Percentiles rank a stretch among this genome's conserved stretches.
phyloP scores from a whole-genome alignment of 345 rosid species.

The Microcos paniculata region DNA sequence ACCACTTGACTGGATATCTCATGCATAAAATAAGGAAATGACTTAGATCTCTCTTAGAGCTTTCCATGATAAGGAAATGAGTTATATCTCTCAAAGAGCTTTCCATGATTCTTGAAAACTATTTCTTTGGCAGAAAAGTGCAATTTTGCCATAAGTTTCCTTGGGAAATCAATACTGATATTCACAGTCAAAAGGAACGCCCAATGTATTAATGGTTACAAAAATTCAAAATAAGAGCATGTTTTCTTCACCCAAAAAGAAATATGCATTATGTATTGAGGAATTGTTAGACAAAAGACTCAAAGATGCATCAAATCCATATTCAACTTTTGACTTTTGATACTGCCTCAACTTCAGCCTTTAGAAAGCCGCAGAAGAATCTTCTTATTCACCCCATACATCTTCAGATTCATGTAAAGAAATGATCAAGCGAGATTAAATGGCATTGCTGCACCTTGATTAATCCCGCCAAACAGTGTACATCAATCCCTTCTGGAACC shows the following conservation, averaged over 20 bases:
- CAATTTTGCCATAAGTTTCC: neutral
- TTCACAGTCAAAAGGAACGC: neutral
- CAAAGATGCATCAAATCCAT: neutral
- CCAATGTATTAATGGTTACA: neutral
- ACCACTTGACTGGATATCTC: neutral
- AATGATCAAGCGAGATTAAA: neutral
- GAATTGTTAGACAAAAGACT: neutral
- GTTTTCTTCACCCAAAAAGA: neutral
- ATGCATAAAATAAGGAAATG: neutral
- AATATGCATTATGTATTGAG: neutral
- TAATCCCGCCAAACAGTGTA: conserved; percentile 92
- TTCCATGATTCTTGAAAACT: neutral
- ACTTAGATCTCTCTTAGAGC: neutral
- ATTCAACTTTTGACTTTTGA: neutral
- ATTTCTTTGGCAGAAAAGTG: neutral
- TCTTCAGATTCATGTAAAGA: neutral
- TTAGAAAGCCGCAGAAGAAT: neutral
- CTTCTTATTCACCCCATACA: neutral
- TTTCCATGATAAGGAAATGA: neutral
- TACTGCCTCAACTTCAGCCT: neutral
- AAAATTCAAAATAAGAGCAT: neutral
- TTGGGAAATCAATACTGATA: conserved; percentile 1
- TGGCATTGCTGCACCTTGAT: conserved; percentile 28
- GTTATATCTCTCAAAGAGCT: neutral
- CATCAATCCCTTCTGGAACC: conserved; percentile 68